Evolutionary conservation across 106 monocot genomes (phyloP).

Genomic region (Amphibolis antarctica): DNA sequence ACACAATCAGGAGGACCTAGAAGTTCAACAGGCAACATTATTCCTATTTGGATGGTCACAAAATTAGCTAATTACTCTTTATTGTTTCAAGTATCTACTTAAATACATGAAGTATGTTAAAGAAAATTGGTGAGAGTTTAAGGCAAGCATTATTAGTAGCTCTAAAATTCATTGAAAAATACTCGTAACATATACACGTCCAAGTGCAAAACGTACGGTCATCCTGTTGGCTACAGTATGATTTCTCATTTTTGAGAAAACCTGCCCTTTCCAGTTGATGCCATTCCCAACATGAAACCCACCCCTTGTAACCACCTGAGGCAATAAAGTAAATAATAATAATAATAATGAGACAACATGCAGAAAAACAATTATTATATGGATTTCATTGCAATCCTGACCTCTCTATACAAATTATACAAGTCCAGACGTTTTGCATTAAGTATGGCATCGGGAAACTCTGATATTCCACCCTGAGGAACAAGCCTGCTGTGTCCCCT

Average conservation of each 20-base stretch:
- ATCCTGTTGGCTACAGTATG: constrained; percentile 81
- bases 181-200: background rate
- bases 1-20: no score
- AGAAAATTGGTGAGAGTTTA: no score
- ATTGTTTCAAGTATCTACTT: no score
- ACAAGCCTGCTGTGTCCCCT: constrained; percentile 69
- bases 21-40: no score
- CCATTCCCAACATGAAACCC: constrained; percentile 96
- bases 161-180: no score
- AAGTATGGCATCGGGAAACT: constrained; percentile 88
- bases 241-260: constrained; percentile 94
- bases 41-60: no score
- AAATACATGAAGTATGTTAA: no score
- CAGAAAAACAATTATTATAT: background rate
- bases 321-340: background rate
- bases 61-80: no score
- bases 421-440: constrained; percentile 84
- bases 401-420: constrained; percentile 91
- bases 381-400: constrained; percentile 9
- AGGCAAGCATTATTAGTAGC: background rate
- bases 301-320: constrained; percentile 87
- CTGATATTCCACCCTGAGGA: constrained; percentile 71
- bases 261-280: constrained; percentile 96
- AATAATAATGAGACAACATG: constrained; percentile 1
- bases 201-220: constrained; percentile 43